Evolutionary conservation across 2,329 filamentous ascomycete species (phyloP), one percentile per base, ranked within the genome.

Genomic region (Venturia carpophila): DNA sequence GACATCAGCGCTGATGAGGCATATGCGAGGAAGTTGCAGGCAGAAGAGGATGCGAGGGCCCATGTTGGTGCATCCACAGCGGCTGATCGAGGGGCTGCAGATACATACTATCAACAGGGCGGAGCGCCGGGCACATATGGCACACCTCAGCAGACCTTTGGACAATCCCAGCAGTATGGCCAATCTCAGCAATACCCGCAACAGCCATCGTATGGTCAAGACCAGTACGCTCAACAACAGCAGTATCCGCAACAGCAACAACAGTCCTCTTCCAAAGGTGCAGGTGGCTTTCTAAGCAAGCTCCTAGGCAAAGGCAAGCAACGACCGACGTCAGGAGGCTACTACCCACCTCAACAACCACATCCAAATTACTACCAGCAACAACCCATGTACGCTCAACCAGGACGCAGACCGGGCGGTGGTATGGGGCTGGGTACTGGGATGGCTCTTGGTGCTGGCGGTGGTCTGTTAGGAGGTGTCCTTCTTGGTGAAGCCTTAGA

Each of bases 391-490:
- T 68, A 69, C 64, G 67, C 62, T 67, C 71, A 74, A 67, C 75
- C 78, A 66, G 80, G 78, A 67, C 80, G 79, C 70, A 77, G 76
- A 64, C 69, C 69, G 56, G 73, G 77, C 30, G 78, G 79, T 39
- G 82, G 82, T 1, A 79, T 93, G 77, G 90, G 90, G n/a, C 81
- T 84, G 67, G 84, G 82, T 1, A 91, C 90, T 60, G 91, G 87
- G 63, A 85, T 87, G 10, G 90, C 90, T 27, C 78, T 96, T 55
- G 92, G 92, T 78, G 75, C 90, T 4, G 92, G 91, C 69, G 92
- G 88, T 68, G 92, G 92, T 75, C 72, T 96, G 73, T 71, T 96
- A 0, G 92, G 91, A 70, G 92, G 92, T 65, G 83, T 85, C 67
- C 68, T 96, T 71, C 75, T 96, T 41, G 87, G 82, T 1, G 80